Base-by-base conservation (phyloP, 2,329 filamentous ascomycete species). In the Ascochyta pisi region DNA sequence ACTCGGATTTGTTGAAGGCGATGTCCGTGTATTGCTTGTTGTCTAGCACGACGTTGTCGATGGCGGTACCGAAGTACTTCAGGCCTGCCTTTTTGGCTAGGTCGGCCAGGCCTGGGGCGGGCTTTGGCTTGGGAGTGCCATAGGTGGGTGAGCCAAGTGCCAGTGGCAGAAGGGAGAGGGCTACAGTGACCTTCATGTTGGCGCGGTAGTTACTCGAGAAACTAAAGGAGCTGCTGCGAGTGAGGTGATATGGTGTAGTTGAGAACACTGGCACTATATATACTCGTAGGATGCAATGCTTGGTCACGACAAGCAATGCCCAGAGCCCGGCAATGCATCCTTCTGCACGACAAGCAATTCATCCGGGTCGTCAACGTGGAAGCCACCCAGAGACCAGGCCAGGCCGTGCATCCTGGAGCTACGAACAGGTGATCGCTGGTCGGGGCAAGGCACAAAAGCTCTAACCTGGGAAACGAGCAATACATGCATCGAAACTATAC, bases 1-100 rank as follows among this genome's bases (percentile, higher is more conserved):
- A 89, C 66, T 88, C 85, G 42, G 77, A 75, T 7, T 67, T 75
- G 69, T 87, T 77, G 60, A 79, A 80, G 38, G 87, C 76, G 57
- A 88, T 83, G 19, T 75, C 70, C 16, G 81, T 74, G 71, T 89
- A 90, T 26, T 79, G 65, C 12, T 74, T 67, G 71, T 89, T 84
- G 40, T 75, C 77, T 16, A 71, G 63, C 19, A 65, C 66, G 22
- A 74, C 69, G 37, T 81, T 82, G 69, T 89, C 84, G 38, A 86
- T 84, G 1, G 87, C 86, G 1, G 85, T 84, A 38, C 84, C 73
- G 35, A 86, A 84, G 62, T 84, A 82, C 60, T 81, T 68, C 58
- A 84, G 78, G 19, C 85, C 86, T 37, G 83, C 82, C 48, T 79
- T 79, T 57, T 81, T 78, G 43, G 85, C 84, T 26, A 86, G 78